Percentiles rank a stretch among this genome's conserved stretches.
phyloP scores from a whole-genome alignment of 306 rosid genomes.

The Sindora glabra region DNA sequence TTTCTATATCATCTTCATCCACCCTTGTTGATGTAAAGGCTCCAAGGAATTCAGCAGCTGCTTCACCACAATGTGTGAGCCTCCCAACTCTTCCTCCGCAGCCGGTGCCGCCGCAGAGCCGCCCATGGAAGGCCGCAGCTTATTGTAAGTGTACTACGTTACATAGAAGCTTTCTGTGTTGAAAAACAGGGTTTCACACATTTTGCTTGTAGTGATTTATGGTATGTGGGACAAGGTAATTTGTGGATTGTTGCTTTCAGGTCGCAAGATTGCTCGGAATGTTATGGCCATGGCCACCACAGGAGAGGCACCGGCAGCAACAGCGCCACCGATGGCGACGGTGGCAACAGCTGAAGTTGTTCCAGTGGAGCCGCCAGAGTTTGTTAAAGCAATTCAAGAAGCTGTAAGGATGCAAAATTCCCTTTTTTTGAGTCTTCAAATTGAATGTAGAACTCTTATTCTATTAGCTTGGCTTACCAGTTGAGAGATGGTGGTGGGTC shows the following conservation, averaged over 20 bases:
- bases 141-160: conserved; percentile 46
- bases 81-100: conserved; percentile 64
- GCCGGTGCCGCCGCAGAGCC: conserved; percentile 42
- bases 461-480: too few relatives aligned
- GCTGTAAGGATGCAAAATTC: conserved; percentile 34
- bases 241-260: conserved; percentile 21
- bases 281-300: conserved; percentile 78
- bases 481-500: too few relatives aligned
- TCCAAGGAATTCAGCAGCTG: conserved; percentile 38
- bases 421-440: too few relatives aligned
- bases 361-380: conserved; percentile 56
- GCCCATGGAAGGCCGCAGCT: conserved; percentile 51
- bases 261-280: conserved; percentile 68
- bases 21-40: conserved; percentile 52
- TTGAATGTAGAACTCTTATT: too few relatives aligned
- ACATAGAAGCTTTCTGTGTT: neutral
- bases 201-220: neutral
- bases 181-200: neutral
- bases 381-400: conserved; percentile 55
- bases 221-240: neutral
- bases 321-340: too few relatives aligned
- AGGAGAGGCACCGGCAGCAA: conserved; percentile 79
- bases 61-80: conserved; percentile 68
- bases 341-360: conserved; percentile 76
- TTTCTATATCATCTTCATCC: conserved; percentile 64